A percentile compares a stretch with the other conserved stretches of the same genome.
phyloP scores from a whole-genome alignment of 257 asterid genomes.

The Solanum chiquidenum region DNA sequence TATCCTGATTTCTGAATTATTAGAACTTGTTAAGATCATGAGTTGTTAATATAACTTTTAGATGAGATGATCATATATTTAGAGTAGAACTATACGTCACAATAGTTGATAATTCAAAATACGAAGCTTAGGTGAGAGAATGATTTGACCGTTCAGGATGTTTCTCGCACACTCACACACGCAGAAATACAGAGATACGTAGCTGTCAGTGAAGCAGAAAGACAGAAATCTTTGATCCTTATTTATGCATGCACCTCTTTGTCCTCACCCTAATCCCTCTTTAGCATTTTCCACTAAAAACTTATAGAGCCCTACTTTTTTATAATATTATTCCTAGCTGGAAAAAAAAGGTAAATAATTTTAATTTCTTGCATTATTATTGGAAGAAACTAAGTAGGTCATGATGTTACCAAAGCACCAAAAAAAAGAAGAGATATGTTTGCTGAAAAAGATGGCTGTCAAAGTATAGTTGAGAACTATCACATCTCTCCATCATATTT shows the following conservation, averaged over 20 bases:
- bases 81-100: background rate
- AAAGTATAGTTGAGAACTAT: slow-evolving; percentile 52
- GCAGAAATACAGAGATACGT: slow-evolving; percentile 49
- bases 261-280: slow-evolving; percentile 17
- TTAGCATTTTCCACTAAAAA: background rate
- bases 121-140: background rate
- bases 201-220: slow-evolving; percentile 40
- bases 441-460: slow-evolving; percentile 65
- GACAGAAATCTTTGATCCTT: slow-evolving; percentile 33
- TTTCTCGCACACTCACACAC: slow-evolving; percentile 24
- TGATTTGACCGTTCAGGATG: slow-evolving; percentile 60
- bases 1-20: background rate
- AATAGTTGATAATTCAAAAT: background rate
- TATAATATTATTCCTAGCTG: background rate
- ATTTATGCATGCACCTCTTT: slow-evolving; percentile 27
- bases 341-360: background rate
- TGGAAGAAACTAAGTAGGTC: background rate
- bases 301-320: background rate
- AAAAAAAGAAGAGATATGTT: background rate
- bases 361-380: background rate
- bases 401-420: background rate
- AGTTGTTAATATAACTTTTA: no score
- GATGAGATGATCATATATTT: background rate
- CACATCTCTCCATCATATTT: slow-evolving; percentile 35
- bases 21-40: no score